phyloP scores from a whole-genome alignment of 2,329 filamentous ascomycete species.

The Apiospora arundinis region DNA sequence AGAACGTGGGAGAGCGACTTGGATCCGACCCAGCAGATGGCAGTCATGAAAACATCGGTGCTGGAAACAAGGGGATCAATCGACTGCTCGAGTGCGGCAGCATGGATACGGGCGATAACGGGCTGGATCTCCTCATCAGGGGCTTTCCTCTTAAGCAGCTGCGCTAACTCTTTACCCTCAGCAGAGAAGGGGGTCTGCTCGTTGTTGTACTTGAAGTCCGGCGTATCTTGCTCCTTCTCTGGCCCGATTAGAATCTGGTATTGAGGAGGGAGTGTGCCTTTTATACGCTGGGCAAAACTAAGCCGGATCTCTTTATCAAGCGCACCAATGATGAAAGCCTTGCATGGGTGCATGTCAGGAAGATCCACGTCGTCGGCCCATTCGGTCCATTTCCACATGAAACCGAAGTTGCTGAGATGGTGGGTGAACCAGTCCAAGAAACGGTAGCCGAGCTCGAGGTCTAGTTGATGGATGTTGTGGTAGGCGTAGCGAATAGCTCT shows the following conservation, averaged over 20 bases:
- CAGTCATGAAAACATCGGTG: conserved; percentile 92
- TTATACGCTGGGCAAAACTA: conserved; percentile 95
- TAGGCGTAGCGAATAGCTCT: conserved; percentile 93
- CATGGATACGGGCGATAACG: conserved; percentile 80
- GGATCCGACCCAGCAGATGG: conserved; percentile 90
- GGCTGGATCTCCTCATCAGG: conserved; percentile 85
- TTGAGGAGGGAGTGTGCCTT: conserved; percentile 85
- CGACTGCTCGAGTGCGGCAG: conserved; percentile 73
- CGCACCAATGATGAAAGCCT: conserved; percentile 89
- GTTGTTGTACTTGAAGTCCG: conserved; percentile 88
- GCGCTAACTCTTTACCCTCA: conserved; percentile 83
- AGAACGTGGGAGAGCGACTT: conserved; percentile 97
- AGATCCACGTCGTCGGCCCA: conserved; percentile 89
- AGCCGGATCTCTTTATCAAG: conserved; percentile 96
- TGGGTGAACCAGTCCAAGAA: conserved; percentile 99
- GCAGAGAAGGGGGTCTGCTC: conserved; percentile 79
- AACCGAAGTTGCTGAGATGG: conserved; percentile 98
- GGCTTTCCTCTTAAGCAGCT: conserved; percentile 82
- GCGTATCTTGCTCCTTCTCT: conserved; percentile 93
- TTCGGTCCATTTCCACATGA: conserved; percentile 99
- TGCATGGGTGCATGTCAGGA: conserved; percentile 80
- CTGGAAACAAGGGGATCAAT: conserved; percentile 84
- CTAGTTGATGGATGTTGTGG: conserved; percentile 79
- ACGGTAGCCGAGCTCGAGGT: conserved; percentile 83
- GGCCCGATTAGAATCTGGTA: conserved; percentile 83